phyloP scores from a whole-genome alignment of 106 monocot species.

The Triglochin maritima region DNA sequence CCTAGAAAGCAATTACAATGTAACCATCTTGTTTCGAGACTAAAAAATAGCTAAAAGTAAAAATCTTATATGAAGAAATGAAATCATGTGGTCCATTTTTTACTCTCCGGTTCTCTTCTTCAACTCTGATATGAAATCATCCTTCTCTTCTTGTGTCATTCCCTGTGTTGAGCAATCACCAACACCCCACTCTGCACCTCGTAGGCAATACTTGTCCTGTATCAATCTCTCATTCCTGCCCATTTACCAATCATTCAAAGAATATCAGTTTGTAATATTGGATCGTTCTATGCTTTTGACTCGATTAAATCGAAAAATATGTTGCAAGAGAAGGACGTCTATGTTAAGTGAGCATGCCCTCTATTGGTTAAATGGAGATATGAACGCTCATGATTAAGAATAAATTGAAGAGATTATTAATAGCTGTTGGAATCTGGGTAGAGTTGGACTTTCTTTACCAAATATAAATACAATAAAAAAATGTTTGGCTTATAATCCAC shows the following conservation, averaged over 20 bases:
- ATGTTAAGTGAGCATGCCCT: neutral
- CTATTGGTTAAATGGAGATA: neutral
- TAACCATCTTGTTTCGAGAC: neutral
- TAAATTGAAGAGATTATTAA: neutral
- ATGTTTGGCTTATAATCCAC: too few species aligned
- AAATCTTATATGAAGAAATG: neutral
- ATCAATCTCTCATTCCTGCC: conserved; percentile 17
- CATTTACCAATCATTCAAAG: neutral
- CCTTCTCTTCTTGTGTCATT: conserved; percentile 27
- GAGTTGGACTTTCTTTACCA: too few species aligned
- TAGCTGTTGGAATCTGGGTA: neutral
- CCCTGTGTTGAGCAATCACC: conserved; percentile 30
- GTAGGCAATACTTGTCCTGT: conserved; percentile 27
- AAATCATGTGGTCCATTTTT: neutral
- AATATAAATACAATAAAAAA: too few species aligned
- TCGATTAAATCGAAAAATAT: neutral
- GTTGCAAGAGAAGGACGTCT: neutral
- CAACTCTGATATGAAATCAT: conserved; percentile 14
- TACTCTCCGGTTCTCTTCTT: conserved; percentile 14
- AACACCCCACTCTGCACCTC: conserved; percentile 29
- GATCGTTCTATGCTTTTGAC: neutral
- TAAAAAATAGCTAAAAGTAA: neutral
- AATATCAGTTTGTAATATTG: too few species aligned
- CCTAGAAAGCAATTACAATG: neutral
- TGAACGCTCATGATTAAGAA: neutral